Evolutionary conservation across 2,329 filamentous ascomycete species (phyloP).

Genomic region (Penicillium italicum): DNA sequence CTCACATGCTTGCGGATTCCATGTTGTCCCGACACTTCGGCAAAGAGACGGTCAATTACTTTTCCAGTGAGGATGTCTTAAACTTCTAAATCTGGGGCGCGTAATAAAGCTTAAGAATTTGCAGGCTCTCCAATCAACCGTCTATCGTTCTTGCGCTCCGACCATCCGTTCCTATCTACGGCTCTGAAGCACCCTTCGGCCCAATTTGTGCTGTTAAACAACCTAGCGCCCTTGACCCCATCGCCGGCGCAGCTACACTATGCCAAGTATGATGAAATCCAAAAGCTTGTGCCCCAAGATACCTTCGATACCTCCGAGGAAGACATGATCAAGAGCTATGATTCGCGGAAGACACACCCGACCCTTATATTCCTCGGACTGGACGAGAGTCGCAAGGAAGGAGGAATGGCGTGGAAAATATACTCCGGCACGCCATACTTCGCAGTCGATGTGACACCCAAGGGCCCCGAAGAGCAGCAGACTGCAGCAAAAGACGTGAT

Average conservation of each 20-base stretch:
- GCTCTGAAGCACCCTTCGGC: slow-evolving; percentile 48
- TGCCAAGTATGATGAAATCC: slow-evolving; percentile 65
- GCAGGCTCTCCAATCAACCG: slow-evolving; percentile 50
- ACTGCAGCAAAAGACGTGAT: slow-evolving; percentile 56
- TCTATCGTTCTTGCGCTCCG: slow-evolving; percentile 48
- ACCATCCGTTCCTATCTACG: slow-evolving; percentile 47
- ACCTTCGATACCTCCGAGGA: slow-evolving; percentile 70
- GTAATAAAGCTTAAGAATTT: not conserved
- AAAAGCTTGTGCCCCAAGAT: slow-evolving; percentile 65
- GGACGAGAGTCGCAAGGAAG: slow-evolving; percentile 58
- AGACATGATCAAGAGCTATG: slow-evolving; percentile 67
- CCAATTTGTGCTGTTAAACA: slow-evolving; percentile 72
- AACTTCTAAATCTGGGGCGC: not conserved
- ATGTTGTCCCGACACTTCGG: slow-evolving; percentile 50
- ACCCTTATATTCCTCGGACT: slow-evolving; percentile 82
- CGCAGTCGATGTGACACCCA: slow-evolving; percentile 80
- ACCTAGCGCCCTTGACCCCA: slow-evolving; percentile 69
- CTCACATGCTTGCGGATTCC: slow-evolving; percentile 57
- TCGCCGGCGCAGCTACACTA: slow-evolving; percentile 62
- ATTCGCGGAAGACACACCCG: slow-evolving; percentile 65
- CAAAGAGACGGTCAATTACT: slow-evolving; percentile 51
- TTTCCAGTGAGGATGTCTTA: slow-evolving; percentile 42
- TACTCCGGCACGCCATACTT: slow-evolving; percentile 83
- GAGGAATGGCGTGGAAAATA: slow-evolving; percentile 46
- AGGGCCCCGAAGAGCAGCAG: slow-evolving; percentile 58